Base-by-base conservation (phyloP, 179 eudicot genomes). In the Drosera spatulata region DNA sequence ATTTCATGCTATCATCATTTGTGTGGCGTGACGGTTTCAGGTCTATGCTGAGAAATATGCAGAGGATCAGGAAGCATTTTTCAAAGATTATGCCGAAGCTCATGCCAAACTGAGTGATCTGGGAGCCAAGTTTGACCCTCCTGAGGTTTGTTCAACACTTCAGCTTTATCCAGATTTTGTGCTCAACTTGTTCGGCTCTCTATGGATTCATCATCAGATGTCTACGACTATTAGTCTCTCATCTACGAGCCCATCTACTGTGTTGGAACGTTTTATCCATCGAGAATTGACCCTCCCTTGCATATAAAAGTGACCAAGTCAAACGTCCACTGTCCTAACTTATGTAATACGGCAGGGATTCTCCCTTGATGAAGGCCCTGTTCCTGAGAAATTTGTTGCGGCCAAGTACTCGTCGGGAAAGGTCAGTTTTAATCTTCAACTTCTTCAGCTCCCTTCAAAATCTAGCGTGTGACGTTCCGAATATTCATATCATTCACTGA, bases 21-120 rank as follows among this genome's bases (percentile, higher is more conserved):
- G 11, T 22, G 1, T 22, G 33, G 41, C 58, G 39, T 33, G 37
- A 37, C 41, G 39, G 67, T 55, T 81, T 61, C 66, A 91, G 97
- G 87, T 64, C 68, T 83, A 77, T 75, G 95, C 96, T 13, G 98
- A 91, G 85, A 86, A 91, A 73, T 91, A 91, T 65, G 95, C 96
- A 44, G 85, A 53, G 61, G 95, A 88, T 62, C 82, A 76, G 66
- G 91, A 82, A 43, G 87, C 85, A 56, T 91, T 91, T 71, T 91
- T 88, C 65, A 81, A 82, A 64, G 96, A 91, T 66, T 91, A 91
- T 69, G 96, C 96, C 41, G 98, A 91, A 67, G 79, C 98, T 54
- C 98, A 91, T 74, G 98, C 96, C 72, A 91, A 86, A 70, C 95
- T 91, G 51, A 91, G 98, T 83, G 86, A 88, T 67, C 82, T 73